Base-by-base conservation (phyloP, 257 asterid genomes). In the Echium plantagineum region DNA sequence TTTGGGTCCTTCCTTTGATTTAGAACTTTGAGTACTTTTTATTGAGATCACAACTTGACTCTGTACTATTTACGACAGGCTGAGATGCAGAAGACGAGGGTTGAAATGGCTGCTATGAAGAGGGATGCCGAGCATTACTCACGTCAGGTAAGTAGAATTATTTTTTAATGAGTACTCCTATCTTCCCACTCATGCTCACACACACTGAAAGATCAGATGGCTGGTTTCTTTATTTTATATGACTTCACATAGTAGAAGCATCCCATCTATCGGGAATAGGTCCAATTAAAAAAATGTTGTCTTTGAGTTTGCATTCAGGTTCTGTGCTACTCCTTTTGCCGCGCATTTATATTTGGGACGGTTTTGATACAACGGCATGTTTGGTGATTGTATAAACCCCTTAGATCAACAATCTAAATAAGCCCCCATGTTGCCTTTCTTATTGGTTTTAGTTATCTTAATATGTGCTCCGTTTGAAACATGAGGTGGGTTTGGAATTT, bases 81-180 rank as follows among this genome's bases (percentile, higher is more conserved):
- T 64, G 99, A 94, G 75, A 77, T 85, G 74, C 99, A 94, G 71
- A 94, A 94, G 79, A 87, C 85, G 86, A 85, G 99, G 70, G 95
- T 94, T 71, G 97, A 89, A 85, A 85, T 85, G 84, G 96, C 97
- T 78, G 85, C 97, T 62, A 86, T 94, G 94, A 94, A 85, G 81
- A 80, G 99, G 86, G 97, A 93, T 72, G 95, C 97, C 71, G 99
- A 93, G 78, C 99, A 89, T 75, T 93, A 93, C 70, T 94, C 99
- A 46, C 96, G 95, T 57, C 89, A 89, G 86, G 99, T 89, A 72
- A 77, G 64, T 63, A 55, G 59, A 26, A 56, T 35, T 26, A 42
- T 62, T 30, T 55, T 55, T 64, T 20, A 19, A 57, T 6, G 17
- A 42, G 17, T 42, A 42, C 49, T 38, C 17, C 49, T 0, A 42